Evolutionary conservation across 345 rosid species (phyloP), one percentile per base, ranked within the genome.

Genomic region (Trapa incisa): DNA sequence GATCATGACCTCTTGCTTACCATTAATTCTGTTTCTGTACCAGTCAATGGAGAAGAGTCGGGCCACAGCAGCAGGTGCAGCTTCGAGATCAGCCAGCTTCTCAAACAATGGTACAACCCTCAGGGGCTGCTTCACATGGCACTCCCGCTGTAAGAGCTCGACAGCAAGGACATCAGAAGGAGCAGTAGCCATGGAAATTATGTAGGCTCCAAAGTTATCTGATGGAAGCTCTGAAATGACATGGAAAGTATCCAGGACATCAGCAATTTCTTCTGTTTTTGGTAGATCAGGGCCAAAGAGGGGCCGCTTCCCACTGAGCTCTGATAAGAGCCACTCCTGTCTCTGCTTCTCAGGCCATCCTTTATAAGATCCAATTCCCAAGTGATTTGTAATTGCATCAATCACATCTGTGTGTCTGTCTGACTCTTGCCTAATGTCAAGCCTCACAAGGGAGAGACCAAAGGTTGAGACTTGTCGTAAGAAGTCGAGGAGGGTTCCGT

Each of bases 1-100:
- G 2, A 93, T 93, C 97, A 93, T 93, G 64, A 93, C 98, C 69
- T 93, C 98, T 76, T 93, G 98, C 78, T 88, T 93, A 33, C 97
- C 97, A 71, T 87, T 77, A 77, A 93, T 90, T 33, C 88, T 79
- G 68, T 90, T 71, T 68, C 84, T 87, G 70, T 93, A 93, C 98
- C 98, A 93, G 39, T 93, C 96, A n/a, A 93, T 76, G 2, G 98
- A 93, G 85, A 93, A 93, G 68, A 93, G 98, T 32, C 97, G 89
- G 22, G 96, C 84, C 62, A 93, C 73, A 29, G 98, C 88, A 65
- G 96, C 98, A 16, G 98, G 98, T 65, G 98, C 98, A 6, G 84
- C 85, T 70, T 93, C 94, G 53, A 94, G 85, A 82, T 94, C 99
- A 12, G 88, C 96, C 37, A 94, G 91, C 77, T 94, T 94, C 77